Percentiles rank a stretch among this genome's conserved stretches.
Conservation (phyloP, 129 eudicot genomes). For the Erigeron canadensis region DNA sequence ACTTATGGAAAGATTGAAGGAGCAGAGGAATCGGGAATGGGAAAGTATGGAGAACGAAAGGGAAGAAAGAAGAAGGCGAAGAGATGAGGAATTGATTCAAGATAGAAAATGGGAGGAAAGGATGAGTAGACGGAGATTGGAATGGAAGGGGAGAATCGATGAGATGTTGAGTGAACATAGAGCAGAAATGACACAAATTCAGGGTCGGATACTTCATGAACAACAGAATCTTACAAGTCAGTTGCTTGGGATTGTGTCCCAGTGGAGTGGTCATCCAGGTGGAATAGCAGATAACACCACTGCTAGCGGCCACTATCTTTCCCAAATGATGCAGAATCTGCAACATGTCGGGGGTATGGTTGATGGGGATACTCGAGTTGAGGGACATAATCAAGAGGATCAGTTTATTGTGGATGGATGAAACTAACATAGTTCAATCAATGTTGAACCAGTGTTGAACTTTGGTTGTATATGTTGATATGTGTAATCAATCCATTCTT, state of each 20-base stretch:
- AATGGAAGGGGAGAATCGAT: constrained; percentile 83
- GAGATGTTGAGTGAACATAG: constrained; percentile 73
- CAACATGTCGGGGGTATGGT: constrained; percentile 80
- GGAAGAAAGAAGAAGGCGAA: constrained; percentile 60
- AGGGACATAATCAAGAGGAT: constrained; percentile 77
- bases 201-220: constrained; percentile 73
- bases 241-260: constrained; percentile 72
- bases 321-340: constrained; percentile 92
- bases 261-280: constrained; percentile 60
- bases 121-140: constrained; percentile 56
- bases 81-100: constrained; percentile 56
- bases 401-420: constrained; percentile 84
- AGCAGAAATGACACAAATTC: constrained; percentile 82
- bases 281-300: constrained; percentile 51
- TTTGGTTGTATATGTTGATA: background rate
- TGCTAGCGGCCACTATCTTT: constrained; percentile 65
- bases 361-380: constrained; percentile 78
- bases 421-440: constrained; percentile 6
- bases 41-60: constrained; percentile 71
- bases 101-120: constrained; percentile 83
- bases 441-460: background rate
- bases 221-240: constrained; percentile 77
- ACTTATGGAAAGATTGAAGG: constrained; percentile 46
- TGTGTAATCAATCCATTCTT: background rate
- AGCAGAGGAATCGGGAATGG: constrained; percentile 61